phyloP scores from a whole-genome alignment of 1,284 basidiomycete genomes.

The Ceratobasidium papillatum region DNA sequence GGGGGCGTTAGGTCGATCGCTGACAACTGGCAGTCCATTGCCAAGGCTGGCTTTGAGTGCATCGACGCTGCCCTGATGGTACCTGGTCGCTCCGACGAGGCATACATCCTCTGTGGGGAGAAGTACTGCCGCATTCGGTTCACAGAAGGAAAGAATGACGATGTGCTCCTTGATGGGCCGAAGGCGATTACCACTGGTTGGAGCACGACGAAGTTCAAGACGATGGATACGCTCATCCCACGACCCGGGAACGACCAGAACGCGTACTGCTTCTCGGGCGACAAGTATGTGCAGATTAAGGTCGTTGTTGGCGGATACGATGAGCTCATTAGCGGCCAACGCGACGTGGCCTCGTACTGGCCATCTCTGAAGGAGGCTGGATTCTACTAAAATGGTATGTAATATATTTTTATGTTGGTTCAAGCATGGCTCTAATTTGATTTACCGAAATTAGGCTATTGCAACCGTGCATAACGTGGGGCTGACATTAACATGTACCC shows the following conservation, averaged over 20 bases:
- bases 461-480: background rate
- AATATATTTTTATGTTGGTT: too few species aligned
- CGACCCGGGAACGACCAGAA: background rate
- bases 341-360: conserved; percentile 15
- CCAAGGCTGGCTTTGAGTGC: conserved; percentile 13
- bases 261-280: conserved; percentile 1
- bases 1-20: background rate
- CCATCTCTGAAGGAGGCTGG: conserved; percentile 8
- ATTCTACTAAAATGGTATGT: conserved; percentile 21
- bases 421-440: background rate
- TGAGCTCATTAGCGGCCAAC: background rate
- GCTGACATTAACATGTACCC: background rate
- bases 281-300: conserved; percentile 4
- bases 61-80: conserved; percentile 16
- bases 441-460: background rate
- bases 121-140: conserved; percentile 21
- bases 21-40: conserved; percentile 6
- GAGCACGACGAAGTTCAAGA: background rate
- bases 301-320: conserved; percentile 1
- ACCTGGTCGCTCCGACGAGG: background rate
- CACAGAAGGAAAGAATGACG: conserved; percentile 11
- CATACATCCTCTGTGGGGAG: conserved; percentile 18
- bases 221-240: conserved; percentile 12
- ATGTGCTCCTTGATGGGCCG: conserved; percentile 13
- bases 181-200: conserved; percentile 2